Evolutionary conservation across 345 rosid species (phyloP), one percentile per base, ranked within the genome.

Genomic region (Salix koriyanagi): DNA sequence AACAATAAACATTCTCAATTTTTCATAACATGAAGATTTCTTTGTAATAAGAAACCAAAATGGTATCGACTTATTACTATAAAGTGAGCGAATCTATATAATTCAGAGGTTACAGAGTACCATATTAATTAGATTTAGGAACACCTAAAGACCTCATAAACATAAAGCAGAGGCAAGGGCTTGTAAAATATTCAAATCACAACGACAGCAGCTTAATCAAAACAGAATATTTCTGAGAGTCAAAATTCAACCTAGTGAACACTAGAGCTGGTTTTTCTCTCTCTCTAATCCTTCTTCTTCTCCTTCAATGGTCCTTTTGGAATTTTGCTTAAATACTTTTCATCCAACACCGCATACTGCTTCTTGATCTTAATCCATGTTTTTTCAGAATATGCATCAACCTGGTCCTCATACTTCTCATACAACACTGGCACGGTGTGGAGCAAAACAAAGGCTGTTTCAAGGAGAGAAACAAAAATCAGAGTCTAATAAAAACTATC

Each of bases 251-350:
- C 42, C 18, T 4, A 39, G 23, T 50, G 21, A n/a, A 41, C 62
- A 7, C 36, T 64, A 26, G 58, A 65, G 15, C 28, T 19, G 39
- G 9, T 37, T 4, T 68, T 9, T 67, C 44, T 19, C 23, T 52
- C 28, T 58, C 64, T 58, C 64, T 90, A 93, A 72, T 85, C 90
- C 79, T 67, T 85, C 88, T 89, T 92, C 87, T 90, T 91, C 70
- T 78, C 84, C 85, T 88, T 93, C 79, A 88, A 78, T 41, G 83
- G 84, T 39, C 94, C 92, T 77, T 69, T 85, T 1, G 94, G 97
- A 75, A 96, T 91, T 90, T 93, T 92, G 85, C 96, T 96, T 78
- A 91, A 83, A 50, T 91, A 91, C 83, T 91, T 93, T 37, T 77
- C 92, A 71, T 96, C 97, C 2, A 96, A 81, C 18, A 86, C 87